phyloP scores from a whole-genome alignment of 2,329 filamentous ascomycete genomes.

The Fusarium decemcellulare region DNA sequence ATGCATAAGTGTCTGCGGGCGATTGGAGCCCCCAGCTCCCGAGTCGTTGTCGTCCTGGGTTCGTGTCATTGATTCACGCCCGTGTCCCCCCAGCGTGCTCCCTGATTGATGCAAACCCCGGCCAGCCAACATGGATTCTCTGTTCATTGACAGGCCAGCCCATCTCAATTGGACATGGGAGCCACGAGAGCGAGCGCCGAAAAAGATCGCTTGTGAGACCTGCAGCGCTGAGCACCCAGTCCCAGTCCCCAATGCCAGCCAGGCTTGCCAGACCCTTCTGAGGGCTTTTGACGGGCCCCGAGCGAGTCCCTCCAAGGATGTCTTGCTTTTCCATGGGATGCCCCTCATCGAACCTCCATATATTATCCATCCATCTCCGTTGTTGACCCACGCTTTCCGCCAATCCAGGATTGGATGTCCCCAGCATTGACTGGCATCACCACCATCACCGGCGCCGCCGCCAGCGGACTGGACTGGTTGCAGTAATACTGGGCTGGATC shows the following conservation, averaged over 20 bases:
- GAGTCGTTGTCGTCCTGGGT: constrained; percentile 29
- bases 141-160: constrained; percentile 40
- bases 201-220: constrained; percentile 38
- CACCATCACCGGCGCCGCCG: constrained; percentile 31
- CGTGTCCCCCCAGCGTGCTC: constrained; percentile 30
- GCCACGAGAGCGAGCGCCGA: constrained; percentile 43
- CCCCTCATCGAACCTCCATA: constrained; percentile 18
- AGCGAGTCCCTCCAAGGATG: neutral
- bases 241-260: constrained; percentile 21
- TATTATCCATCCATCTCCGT: constrained; percentile 26
- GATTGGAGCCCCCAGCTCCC: constrained; percentile 31
- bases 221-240: constrained; percentile 5
- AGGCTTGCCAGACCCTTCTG: neutral
- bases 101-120: constrained; percentile 37
- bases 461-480: constrained; percentile 29
- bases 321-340: constrained; percentile 19
- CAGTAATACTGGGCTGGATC: constrained; percentile 18
- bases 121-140: constrained; percentile 39
- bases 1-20: constrained; percentile 42
- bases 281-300: constrained; percentile 24
- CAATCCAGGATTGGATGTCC: constrained; percentile 32
- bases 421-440: constrained; percentile 14
- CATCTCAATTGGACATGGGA: constrained; percentile 43
- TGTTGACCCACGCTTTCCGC: constrained; percentile 30
- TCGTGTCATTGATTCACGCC: constrained; percentile 35